phyloP scores from a whole-genome alignment of 768 basidiomycete genomes.

The Trametes punicea region DNA sequence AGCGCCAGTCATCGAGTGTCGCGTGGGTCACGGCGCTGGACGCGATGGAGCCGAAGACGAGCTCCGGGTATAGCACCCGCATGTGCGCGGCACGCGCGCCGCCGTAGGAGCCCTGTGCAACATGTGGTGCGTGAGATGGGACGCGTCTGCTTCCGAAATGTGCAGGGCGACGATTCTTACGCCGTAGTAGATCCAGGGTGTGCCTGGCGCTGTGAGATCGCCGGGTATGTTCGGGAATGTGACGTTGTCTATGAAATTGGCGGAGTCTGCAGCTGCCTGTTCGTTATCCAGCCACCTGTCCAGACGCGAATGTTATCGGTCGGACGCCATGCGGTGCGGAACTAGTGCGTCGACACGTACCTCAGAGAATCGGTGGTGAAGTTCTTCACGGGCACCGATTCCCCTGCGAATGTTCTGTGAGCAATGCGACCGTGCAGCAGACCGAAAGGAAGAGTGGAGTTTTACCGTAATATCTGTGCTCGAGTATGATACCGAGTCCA shows the following conservation, averaged over 20 bases:
- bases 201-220: conserved; percentile 62
- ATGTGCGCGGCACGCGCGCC: conserved; percentile 94
- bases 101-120: conserved; percentile 78
- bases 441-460: neutral
- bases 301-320: neutral
- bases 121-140: neutral
- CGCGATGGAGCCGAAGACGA: conserved; percentile 87
- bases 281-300: conserved; percentile 62
- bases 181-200: conserved; percentile 89
- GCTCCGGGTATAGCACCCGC: conserved; percentile 80
- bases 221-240: conserved; percentile 62
- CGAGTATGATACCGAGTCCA: conserved; percentile 83
- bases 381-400: conserved; percentile 74
- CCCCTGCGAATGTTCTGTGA: conserved; percentile 37
- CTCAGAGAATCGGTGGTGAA: conserved; percentile 82
- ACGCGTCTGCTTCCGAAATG: neutral
- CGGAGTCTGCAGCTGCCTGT: conserved; percentile 84
- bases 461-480: conserved; percentile 87
- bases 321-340: neutral
- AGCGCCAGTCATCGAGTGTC: conserved; percentile 78
- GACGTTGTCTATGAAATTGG: conserved; percentile 79
- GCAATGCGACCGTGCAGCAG: neutral
- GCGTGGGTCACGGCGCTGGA: conserved; percentile 92
- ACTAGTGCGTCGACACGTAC: conserved; percentile 31
- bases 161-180: conserved; percentile 39